Conservation (phyloP, 139 green algal genomes). For the Chlamydomonas sp. region DNA sequence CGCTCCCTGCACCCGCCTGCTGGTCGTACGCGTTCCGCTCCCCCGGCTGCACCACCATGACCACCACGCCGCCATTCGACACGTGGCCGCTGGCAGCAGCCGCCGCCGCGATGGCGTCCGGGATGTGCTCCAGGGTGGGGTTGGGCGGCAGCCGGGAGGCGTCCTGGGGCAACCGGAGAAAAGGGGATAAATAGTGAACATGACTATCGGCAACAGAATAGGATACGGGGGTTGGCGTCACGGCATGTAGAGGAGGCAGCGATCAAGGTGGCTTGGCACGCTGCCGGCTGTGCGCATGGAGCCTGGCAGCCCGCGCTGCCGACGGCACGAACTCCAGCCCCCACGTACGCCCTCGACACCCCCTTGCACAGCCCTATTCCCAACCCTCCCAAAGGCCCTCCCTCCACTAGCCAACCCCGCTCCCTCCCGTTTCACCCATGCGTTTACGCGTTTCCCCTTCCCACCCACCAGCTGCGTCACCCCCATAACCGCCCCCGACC, state of each 20-base stretch:
- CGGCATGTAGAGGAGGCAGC: constrained; percentile 98
- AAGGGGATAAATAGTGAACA: neutral
- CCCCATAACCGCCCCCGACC: neutral
- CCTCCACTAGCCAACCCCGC: too few relatives aligned
- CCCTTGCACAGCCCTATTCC: too few relatives aligned
- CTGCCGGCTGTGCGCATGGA: too few relatives aligned
- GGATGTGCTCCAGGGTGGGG: constrained; percentile 66
- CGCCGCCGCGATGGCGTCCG: constrained; percentile 46
- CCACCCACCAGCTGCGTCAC: neutral
- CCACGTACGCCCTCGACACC: too few relatives aligned
- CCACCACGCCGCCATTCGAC: constrained; percentile 59
- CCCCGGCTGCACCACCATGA: constrained; percentile 94
- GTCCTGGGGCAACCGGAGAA: constrained; percentile 21
- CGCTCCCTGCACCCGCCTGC: constrained; percentile 51
- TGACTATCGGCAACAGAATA: neutral
- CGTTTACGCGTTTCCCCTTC: too few relatives aligned
- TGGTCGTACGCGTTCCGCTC: constrained; percentile 97
- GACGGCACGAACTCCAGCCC: too few relatives aligned
- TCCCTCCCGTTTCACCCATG: too few relatives aligned
- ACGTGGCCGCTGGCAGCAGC: constrained; percentile 41
- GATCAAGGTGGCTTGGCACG: too few relatives aligned
- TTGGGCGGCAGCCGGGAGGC: constrained; percentile 76
- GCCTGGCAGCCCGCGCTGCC: too few relatives aligned
- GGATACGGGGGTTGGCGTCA: constrained; percentile 25
- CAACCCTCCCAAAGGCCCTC: too few relatives aligned